A percentile compares a stretch with the other conserved stretches of the same genome.
Evolutionary conservation across 2,329 filamentous ascomycete genomes (phyloP).

Genomic region (Diplodia scrobiculata): DNA sequence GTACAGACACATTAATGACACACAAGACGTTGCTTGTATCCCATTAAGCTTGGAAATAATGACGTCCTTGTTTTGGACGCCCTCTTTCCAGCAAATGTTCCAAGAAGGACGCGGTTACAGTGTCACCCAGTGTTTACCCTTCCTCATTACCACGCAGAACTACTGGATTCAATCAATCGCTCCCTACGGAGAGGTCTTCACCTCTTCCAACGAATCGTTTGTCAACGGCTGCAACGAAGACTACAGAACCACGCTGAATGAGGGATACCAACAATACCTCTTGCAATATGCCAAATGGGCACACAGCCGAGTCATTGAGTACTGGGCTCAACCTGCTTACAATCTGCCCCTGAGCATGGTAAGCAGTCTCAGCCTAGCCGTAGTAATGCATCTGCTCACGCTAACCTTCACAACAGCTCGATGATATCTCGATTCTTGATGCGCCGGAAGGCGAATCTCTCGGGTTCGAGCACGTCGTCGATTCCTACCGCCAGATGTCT

Average conservation of each 20-base stretch:
- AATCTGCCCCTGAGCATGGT: conserved; percentile 44
- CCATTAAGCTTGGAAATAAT: conserved; percentile 36
- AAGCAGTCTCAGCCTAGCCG: not conserved
- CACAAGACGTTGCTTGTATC: too few relatives aligned
- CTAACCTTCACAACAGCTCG: conserved; percentile 24
- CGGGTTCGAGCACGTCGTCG: conserved; percentile 39
- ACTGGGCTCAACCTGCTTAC: conserved; percentile 40
- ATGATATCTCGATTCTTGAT: conserved; percentile 38
- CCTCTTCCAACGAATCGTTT: conserved; percentile 24
- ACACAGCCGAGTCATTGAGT: conserved; percentile 35
- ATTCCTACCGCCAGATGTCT: conserved; percentile 41
- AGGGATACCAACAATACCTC: conserved; percentile 39
- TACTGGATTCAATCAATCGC: conserved; percentile 29
- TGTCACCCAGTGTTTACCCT: conserved; percentile 39
- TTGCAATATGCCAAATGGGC: conserved; percentile 36
- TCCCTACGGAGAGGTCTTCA: conserved; percentile 30
- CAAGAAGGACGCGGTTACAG: conserved; percentile 36
- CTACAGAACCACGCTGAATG: conserved; percentile 38
- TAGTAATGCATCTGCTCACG: not conserved
- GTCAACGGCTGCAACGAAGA: conserved; percentile 36
- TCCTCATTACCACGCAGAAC: conserved; percentile 35
- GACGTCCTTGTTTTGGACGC: conserved; percentile 36
- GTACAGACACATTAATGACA: too few relatives aligned
- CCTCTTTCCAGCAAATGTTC: conserved; percentile 35
- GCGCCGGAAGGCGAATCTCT: conserved; percentile 43